Evolutionary conservation across 1,284 basidiomycete genomes (phyloP).

Genomic region (Microbotryum scabiosae): DNA sequence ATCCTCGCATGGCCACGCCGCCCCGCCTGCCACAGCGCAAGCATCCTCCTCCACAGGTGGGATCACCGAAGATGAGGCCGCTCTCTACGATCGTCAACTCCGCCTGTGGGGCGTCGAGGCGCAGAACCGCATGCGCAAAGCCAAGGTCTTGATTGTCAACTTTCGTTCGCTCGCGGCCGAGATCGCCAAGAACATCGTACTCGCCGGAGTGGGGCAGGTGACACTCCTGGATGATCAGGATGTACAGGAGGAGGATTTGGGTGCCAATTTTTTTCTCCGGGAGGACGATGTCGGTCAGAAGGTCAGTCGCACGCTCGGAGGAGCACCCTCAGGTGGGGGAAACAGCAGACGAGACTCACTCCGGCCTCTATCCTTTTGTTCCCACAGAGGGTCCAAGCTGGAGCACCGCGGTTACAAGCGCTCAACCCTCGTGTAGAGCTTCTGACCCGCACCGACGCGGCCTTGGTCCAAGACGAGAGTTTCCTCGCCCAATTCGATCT

Average conservation of each 20-base stretch:
- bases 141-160: constrained; percentile 75
- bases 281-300: constrained; percentile 83
- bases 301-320: constrained; percentile 44
- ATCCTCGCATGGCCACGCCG: background rate
- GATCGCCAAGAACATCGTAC: constrained; percentile 77
- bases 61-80: constrained; percentile 58
- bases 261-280: constrained; percentile 85
- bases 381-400: constrained; percentile 67
- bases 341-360: background rate
- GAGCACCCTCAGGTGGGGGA: background rate
- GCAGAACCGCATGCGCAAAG: constrained; percentile 93
- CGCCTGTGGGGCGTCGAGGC: constrained; percentile 96
- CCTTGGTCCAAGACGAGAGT: constrained; percentile 34
- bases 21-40: constrained; percentile 18
- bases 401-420: constrained; percentile 70
- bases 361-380: too few relatives aligned
- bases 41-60: constrained; percentile 33
- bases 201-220: constrained; percentile 51
- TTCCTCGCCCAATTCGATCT: constrained; percentile 45
- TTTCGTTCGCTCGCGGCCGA: constrained; percentile 85
- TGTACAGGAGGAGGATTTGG: constrained; percentile 63
- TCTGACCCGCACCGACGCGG: constrained; percentile 51
- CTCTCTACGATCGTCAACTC: constrained; percentile 88
- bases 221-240: constrained; percentile 49
- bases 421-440: constrained; percentile 87